Evolutionary conservation across 1,284 basidiomycete genomes (phyloP).

Genomic region (Microbotryum intermedium): DNA sequence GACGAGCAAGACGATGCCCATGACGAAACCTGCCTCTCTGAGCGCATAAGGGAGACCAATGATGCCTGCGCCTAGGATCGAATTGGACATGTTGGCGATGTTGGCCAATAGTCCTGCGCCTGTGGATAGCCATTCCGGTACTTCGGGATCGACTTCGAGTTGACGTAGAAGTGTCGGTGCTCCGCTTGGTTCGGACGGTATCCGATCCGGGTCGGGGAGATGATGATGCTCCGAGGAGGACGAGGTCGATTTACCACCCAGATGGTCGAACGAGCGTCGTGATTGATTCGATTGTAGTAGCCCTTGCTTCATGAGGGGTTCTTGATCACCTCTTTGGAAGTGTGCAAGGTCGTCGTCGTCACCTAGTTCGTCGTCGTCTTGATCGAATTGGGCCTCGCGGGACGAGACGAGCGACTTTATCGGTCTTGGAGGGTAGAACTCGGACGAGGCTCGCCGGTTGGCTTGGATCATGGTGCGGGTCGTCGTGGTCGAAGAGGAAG

Average conservation of each 20-base stretch:
- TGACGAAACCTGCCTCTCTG: conserved; percentile 43
- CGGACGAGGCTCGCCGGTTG: neutral
- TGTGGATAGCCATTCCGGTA: conserved; percentile 40
- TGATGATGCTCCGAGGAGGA: no score
- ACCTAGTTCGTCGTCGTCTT: conserved; percentile 33
- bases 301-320: conserved; percentile 21
- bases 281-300: conserved; percentile 22
- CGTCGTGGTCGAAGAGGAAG: neutral
- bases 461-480: no score
- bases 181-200: neutral
- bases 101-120: conserved; percentile 76
- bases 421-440: conserved; percentile 18
- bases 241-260: neutral
- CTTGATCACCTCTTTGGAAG: conserved; percentile 2
- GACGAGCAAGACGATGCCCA: conserved; percentile 71
- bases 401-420: conserved; percentile 32
- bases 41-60: conserved; percentile 56
- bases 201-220: no score
- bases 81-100: conserved; percentile 69
- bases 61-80: conserved; percentile 81
- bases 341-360: conserved; percentile 23
- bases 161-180: conserved; percentile 28
- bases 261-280: conserved; percentile 16
- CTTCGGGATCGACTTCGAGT: conserved; percentile 44
- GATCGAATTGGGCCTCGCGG: conserved; percentile 40